Conservation (phyloP, 495 filamentous ascomycete species). For the Xylaria sp. region DNA sequence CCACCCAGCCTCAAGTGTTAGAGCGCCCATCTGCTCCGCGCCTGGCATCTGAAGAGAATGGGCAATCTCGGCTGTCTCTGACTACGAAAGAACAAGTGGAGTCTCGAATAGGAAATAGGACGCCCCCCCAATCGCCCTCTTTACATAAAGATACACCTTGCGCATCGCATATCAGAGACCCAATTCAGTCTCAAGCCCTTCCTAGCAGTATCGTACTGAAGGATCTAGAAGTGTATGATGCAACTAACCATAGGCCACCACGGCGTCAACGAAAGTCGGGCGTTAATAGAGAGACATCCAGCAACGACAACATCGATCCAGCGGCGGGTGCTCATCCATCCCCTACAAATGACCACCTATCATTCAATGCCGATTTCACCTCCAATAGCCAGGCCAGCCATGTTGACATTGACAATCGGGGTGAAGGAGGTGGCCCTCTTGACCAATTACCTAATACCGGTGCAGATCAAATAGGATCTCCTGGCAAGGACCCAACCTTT, state of each 20-base stretch:
- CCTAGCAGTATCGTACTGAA: constrained; percentile 32
- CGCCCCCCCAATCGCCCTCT: background rate
- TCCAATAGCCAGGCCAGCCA: background rate
- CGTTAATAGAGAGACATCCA: background rate
- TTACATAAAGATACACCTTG: background rate
- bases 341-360: background rate
- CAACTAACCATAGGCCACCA: constrained; percentile 32
- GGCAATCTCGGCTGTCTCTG: constrained; percentile 24
- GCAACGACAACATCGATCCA: background rate
- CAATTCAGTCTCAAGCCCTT: constrained; percentile 1
- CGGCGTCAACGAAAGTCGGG: background rate
- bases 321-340: background rate
- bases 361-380: background rate
- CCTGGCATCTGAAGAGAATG: constrained; percentile 26
- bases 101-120: constrained; percentile 8
- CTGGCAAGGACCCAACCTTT: background rate
- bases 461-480: background rate
- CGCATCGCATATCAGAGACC: background rate
- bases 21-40: constrained; percentile 39
- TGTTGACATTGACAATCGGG: background rate
- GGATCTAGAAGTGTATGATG: constrained; percentile 39
- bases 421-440: background rate
- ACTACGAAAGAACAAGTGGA: constrained; percentile 13
- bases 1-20: constrained; percentile 43
- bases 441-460: background rate